phyloP scores from a whole-genome alignment of 805 yeast species.

The Lipomyces kockii region DNA sequence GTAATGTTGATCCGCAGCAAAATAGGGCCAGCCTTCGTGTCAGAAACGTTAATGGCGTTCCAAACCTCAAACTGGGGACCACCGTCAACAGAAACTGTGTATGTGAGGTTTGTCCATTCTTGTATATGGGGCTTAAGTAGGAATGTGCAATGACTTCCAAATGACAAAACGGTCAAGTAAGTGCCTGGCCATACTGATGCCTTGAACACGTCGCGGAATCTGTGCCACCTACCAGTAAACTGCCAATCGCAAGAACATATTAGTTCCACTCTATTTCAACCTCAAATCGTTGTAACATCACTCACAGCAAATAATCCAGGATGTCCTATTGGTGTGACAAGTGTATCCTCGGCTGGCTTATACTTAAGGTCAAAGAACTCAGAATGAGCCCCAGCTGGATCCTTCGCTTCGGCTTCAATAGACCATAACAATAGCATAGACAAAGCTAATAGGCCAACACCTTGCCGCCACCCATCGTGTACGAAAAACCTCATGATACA shows the following conservation, averaged over 20 bases:
- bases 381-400: constrained; percentile 28
- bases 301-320: constrained; percentile 32
- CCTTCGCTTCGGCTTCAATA: constrained; percentile 15
- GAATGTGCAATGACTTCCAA: constrained; percentile 33
- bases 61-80: constrained; percentile 28
- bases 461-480: neutral
- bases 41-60: constrained; percentile 10
- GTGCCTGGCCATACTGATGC: constrained; percentile 37
- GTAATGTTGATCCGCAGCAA: constrained; percentile 17
- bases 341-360: constrained; percentile 23
- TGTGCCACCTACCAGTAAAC: constrained; percentile 37
- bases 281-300: neutral
- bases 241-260: neutral
- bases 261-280: neutral
- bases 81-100: constrained; percentile 28
- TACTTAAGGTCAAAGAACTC: constrained; percentile 31
- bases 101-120: constrained; percentile 17
- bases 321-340: constrained; percentile 32
- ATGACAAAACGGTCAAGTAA: constrained; percentile 28
- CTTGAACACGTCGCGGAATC: constrained; percentile 30
- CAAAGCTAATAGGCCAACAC: neutral
- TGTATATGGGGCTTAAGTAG: constrained; percentile 23
- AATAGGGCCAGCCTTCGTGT: constrained; percentile 22
- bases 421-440: neutral
- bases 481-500: neutral